These are phyloP conservation scores for Reutealis trisperma DNA, from an alignment of 345 rosid species.

Conservation along the genomic window DNA sequence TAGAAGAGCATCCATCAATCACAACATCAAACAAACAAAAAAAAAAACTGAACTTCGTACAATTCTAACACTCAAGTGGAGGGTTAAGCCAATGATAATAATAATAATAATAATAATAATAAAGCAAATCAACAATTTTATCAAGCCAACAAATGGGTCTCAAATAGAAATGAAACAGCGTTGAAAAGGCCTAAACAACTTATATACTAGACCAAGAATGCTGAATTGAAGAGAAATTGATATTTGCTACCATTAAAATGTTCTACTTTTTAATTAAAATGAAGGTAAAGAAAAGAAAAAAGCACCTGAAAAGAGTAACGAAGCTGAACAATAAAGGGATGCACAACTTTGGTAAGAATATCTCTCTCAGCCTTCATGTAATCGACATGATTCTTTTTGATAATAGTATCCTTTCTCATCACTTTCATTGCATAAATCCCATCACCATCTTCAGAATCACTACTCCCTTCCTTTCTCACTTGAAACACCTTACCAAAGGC, in stretches of 20 bases:
- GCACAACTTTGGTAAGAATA: conserved; percentile 66
- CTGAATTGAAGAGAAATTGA: not conserved
- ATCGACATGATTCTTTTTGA: conserved; percentile 72
- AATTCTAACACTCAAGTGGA: not conserved
- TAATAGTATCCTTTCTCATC: conserved; percentile 64
- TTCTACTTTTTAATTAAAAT: not conserved
- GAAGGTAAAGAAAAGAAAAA: not conserved
- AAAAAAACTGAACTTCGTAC: not conserved
- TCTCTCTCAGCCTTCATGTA: conserved; percentile 80
- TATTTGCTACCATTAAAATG: too few species aligned
- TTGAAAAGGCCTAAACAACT: not conserved
- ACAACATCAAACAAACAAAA: not conserved
- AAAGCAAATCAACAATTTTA: not conserved
- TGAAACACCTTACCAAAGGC: conserved; percentile 75
- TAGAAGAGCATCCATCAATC: not conserved
- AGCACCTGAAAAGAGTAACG: conserved; percentile 75
- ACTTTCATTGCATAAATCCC: conserved; percentile 79
- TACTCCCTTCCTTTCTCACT: conserved; percentile 46
- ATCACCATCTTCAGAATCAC: conserved; percentile 33
- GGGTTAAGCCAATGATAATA: not conserved
- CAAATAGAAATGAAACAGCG: not conserved
- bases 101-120: too few species aligned
- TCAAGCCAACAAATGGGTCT: not conserved
- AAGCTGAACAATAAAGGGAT: conserved; percentile 72
- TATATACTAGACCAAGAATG: not conserved